Evolutionary conservation across 2,329 filamentous ascomycete genomes (phyloP).

Genomic region (Aspergillus tubingensis): DNA sequence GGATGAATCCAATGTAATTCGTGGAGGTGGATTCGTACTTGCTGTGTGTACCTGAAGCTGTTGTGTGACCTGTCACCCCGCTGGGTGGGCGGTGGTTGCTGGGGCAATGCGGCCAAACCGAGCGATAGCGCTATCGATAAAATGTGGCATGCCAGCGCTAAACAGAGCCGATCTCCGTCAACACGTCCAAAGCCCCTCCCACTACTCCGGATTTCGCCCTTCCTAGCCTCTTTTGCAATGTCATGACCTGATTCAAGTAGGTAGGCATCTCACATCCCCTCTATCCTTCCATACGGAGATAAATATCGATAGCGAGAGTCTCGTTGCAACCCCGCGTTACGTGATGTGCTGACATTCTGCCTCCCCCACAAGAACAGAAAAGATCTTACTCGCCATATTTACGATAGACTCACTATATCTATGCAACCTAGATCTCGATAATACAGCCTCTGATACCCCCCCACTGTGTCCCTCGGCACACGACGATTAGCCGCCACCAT

Average conservation of each 20-base stretch:
- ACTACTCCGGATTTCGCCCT: not conserved
- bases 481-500: not conserved
- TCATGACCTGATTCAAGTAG: not conserved
- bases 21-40: no score
- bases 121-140: conserved; percentile 28
- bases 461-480: not conserved
- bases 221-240: not conserved
- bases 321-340: not conserved
- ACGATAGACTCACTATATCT: not conserved
- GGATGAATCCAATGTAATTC: no score
- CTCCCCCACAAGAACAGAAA: not conserved
- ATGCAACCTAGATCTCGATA: not conserved
- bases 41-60: no score
- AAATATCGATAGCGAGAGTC: not conserved
- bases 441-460: not conserved
- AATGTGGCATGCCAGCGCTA: conserved; percentile 17
- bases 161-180: conserved; percentile 14
- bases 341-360: not conserved
- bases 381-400: not conserved
- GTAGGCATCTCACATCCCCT: not conserved
- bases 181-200: conserved; percentile 9
- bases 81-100: conserved; percentile 21
- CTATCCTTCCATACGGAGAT: not conserved
- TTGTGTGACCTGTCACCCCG: no score
- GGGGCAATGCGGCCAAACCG: conserved; percentile 29